These are phyloP conservation scores for Globisporangium parvum DNA, from an alignment of 352 stramenopile genomes.

Conservation along the genomic window DNA sequence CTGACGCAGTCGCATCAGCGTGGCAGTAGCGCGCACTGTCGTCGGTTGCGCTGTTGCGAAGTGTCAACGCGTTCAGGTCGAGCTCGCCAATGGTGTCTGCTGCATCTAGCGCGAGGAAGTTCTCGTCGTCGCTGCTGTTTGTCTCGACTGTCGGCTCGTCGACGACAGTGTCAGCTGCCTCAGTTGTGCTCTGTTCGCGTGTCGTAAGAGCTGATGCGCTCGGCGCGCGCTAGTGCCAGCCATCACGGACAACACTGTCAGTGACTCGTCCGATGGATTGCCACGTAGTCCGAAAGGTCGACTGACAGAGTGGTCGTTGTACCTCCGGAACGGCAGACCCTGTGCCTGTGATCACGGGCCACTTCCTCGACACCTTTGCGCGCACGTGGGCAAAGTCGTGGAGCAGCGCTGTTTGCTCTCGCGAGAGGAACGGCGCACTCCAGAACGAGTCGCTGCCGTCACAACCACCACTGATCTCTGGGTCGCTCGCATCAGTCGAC, in stretches of 20 bases:
- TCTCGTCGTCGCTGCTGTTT: constrained; percentile 1
- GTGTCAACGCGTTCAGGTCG: background rate
- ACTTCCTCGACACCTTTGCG: constrained; percentile 27
- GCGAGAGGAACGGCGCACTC: constrained; percentile 1
- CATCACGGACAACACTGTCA: background rate
- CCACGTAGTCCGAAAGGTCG: too few species aligned
- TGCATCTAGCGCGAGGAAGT: constrained; percentile 11
- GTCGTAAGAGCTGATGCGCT: too few species aligned
- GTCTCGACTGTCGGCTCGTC: background rate
- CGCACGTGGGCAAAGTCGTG: constrained; percentile 34
- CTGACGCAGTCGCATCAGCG: constrained; percentile 9
- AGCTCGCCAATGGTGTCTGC: background rate
- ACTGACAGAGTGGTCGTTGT: too few species aligned
- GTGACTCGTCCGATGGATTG: background rate
- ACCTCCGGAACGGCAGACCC: background rate
- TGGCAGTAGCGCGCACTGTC: constrained; percentile 29
- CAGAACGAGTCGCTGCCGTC: background rate
- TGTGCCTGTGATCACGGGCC: constrained; percentile 32
- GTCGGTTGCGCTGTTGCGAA: background rate
- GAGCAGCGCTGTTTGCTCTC: constrained; percentile 30
- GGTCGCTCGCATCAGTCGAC: background rate
- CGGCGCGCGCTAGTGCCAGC: too few species aligned
- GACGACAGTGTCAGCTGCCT: too few species aligned
- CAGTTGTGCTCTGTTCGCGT: too few species aligned
- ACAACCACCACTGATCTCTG: background rate